Evolutionary conservation across 306 rosid species (phyloP).

Genomic region (Corylus americana): DNA sequence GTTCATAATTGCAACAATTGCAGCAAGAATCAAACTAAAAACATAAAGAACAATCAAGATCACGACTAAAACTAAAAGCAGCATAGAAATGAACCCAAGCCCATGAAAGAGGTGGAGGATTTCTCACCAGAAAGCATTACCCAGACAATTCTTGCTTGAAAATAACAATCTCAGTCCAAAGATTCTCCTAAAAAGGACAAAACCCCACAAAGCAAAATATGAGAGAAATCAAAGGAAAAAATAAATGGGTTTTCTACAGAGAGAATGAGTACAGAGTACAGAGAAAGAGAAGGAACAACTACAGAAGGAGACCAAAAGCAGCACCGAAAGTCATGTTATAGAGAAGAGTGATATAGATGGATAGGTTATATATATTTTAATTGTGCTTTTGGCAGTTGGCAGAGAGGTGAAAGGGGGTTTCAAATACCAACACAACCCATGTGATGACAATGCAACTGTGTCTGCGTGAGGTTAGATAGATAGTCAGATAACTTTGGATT

Average conservation of each 20-base stretch:
- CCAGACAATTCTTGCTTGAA: background rate
- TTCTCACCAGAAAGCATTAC: slow-evolving; percentile 19
- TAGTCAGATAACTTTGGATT: background rate
- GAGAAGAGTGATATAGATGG: slow-evolving; percentile 4
- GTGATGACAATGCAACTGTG: background rate
- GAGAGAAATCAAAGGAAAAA: slow-evolving; percentile 3
- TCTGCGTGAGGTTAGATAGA: too few relatives aligned
- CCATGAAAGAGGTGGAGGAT: background rate
- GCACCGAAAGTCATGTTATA: slow-evolving; percentile 18
- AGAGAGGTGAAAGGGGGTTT: background rate
- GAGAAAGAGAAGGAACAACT: background rate
- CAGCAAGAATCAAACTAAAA: background rate
- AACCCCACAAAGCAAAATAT: background rate
- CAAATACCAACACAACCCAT: background rate
- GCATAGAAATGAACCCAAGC: background rate
- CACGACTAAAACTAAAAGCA: background rate
- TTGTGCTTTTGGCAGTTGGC: slow-evolving; percentile 21
- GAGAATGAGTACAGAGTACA: slow-evolving; percentile 10
- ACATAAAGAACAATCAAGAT: background rate
- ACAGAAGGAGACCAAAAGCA: background rate
- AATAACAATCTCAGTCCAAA: background rate
- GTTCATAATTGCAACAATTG: background rate
- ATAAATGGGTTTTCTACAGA: background rate
- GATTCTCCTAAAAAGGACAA: background rate
- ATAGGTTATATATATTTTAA: background rate